Conservation (phyloP, 2,329 filamentous ascomycete genomes). For the Sporothrix dimorphospora region DNA sequence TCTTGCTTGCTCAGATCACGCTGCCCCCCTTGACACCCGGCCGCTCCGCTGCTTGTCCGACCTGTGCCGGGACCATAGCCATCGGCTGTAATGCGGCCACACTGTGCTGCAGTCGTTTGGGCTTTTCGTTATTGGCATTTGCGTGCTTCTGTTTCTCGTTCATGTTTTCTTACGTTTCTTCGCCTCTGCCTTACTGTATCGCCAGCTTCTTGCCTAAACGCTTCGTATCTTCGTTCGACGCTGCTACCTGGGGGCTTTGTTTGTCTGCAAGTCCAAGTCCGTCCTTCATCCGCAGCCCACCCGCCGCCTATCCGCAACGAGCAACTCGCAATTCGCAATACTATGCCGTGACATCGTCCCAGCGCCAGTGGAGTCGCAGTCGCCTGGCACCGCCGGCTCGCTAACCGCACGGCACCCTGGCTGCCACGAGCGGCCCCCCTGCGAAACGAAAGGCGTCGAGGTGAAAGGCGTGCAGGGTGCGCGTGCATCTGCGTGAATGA, state of each 20-base stretch:
- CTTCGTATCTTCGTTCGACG: neutral
- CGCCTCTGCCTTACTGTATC: neutral
- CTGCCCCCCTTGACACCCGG: neutral
- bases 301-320: neutral
- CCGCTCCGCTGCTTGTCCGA: neutral
- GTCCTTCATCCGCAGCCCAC: neutral
- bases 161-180: neutral
- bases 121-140: neutral
- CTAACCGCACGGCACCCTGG: conserved; percentile 7
- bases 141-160: neutral
- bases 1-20: neutral
- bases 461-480: neutral
- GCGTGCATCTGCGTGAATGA: conserved; percentile 14
- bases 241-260: neutral
- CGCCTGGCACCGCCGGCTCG: conserved; percentile 4
- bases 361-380: conserved; percentile 1
- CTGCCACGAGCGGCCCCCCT: conserved; percentile 9
- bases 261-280: neutral
- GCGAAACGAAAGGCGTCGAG: conserved; percentile 4
- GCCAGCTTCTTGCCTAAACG: neutral
- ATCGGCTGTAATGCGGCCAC: conserved; percentile 26
- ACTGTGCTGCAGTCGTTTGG: neutral
- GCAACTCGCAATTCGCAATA: neutral
- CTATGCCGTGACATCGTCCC: conserved; percentile 13
- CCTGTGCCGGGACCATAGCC: conserved; percentile 15